Evolutionary conservation across 192 early-diverging fungal species (phyloP).

Genomic region (Allomyces javanicus): DNA sequence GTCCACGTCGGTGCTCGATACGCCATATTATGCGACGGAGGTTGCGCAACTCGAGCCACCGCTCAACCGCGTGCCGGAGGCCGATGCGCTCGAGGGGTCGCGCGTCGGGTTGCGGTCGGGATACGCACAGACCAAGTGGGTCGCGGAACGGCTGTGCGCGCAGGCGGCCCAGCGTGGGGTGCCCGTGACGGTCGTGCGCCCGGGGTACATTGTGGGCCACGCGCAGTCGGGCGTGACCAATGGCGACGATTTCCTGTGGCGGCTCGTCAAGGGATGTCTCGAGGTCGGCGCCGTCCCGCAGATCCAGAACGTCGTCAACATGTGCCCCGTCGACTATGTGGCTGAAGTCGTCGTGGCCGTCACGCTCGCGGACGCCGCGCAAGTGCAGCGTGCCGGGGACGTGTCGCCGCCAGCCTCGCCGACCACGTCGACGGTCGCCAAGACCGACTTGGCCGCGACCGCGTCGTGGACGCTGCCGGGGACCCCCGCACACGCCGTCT

Average conservation of each 20-base stretch:
- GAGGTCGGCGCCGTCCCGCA: constrained; percentile 69
- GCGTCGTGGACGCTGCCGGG: neutral
- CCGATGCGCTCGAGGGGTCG: constrained; percentile 76
- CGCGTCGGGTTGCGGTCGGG: constrained; percentile 58
- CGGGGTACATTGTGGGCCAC: constrained; percentile 91
- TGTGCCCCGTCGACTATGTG: constrained; percentile 92
- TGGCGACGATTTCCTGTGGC: constrained; percentile 96
- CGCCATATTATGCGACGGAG: constrained; percentile 47
- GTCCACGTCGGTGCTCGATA: constrained; percentile 87
- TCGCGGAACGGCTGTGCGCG: constrained; percentile 82
- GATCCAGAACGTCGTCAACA: constrained; percentile 86
- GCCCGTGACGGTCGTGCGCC: constrained; percentile 76
- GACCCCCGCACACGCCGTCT: constrained; percentile 20
- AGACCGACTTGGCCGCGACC: too few species aligned
- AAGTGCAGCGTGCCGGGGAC: constrained; percentile 1
- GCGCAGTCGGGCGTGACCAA: constrained; percentile 73
- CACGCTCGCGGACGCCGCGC: constrained; percentile 16
- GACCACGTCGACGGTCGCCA: neutral
- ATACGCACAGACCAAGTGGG: constrained; percentile 98
- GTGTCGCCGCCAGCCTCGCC: constrained; percentile 8
- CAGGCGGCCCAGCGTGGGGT: constrained; percentile 66
- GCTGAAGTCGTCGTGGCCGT: constrained; percentile 58
- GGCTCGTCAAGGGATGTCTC: constrained; percentile 88
- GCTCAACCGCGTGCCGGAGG: constrained; percentile 44
- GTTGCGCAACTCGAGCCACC: constrained; percentile 5